Conservation (phyloP, 306 rosid species). For the Cicer cuneatum region DNA sequence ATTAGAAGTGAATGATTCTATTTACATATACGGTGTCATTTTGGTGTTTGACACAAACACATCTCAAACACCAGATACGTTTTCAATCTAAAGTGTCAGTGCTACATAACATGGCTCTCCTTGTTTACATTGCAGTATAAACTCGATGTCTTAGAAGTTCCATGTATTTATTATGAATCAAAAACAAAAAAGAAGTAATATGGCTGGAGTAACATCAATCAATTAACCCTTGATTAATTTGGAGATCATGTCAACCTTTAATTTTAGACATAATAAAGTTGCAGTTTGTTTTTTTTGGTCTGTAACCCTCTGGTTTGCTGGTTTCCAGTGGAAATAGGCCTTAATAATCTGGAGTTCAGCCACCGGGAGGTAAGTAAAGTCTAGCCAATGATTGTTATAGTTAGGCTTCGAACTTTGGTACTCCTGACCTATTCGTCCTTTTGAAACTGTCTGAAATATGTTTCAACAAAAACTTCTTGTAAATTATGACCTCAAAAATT, state of each 20-base stretch:
- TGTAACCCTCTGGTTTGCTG: too few species aligned
- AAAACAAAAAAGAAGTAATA: conserved; percentile 13
- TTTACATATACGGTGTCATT: too few species aligned
- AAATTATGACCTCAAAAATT: conserved; percentile 17
- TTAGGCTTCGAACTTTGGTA: too few species aligned
- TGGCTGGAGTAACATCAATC: background rate
- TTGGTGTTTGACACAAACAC: too few species aligned
- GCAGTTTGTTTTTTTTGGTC: background rate
- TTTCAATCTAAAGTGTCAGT: too few species aligned
- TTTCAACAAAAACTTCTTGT: conserved; percentile 11
- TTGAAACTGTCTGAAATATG: conserved; percentile 11
- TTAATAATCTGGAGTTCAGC: too few species aligned
- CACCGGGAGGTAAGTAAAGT: too few species aligned
- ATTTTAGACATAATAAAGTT: conserved; percentile 6
- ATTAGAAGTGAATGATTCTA: too few species aligned
- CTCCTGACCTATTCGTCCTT: too few species aligned
- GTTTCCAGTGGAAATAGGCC: too few species aligned
- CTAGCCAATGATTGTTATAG: too few species aligned
- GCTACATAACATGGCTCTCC: background rate
- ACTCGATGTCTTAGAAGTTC: conserved; percentile 7
- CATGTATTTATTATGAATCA: conserved; percentile 14
- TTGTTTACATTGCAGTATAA: background rate
- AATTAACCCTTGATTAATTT: conserved; percentile 6
- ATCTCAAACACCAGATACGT: too few species aligned
- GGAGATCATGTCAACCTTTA: conserved; percentile 31